phyloP scores from a whole-genome alignment of 768 basidiomycete species.

The Rhodocollybia butyracea region DNA sequence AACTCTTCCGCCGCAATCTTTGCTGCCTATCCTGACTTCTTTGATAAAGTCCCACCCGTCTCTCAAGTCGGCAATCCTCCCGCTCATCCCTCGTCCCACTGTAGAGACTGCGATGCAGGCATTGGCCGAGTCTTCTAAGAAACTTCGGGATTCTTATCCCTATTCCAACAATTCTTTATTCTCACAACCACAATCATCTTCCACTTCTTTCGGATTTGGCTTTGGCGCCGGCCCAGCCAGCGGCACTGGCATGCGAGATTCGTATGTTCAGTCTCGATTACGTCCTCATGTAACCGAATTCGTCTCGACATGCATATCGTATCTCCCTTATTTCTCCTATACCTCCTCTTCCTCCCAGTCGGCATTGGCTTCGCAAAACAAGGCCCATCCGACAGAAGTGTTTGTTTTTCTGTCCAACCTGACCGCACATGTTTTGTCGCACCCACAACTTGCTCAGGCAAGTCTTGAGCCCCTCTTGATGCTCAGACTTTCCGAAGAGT shows the following conservation, averaged over 20 bases:
- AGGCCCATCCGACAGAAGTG: constrained; percentile 70
- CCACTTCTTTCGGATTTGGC: constrained; percentile 23
- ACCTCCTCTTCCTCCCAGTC: constrained; percentile 28
- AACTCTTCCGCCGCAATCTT: constrained; percentile 72
- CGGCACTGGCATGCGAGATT: constrained; percentile 70
- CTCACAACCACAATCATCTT: too few relatives aligned
- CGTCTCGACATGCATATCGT: constrained; percentile 72
- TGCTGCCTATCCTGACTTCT: constrained; percentile 69
- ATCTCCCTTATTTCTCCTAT: constrained; percentile 83
- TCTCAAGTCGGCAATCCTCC: constrained; percentile 67
- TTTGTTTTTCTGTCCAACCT: constrained; percentile 68
- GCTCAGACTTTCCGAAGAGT: constrained; percentile 67
- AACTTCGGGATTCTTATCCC: constrained; percentile 78
- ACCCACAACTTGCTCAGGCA: constrained; percentile 64
- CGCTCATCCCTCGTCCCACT: constrained; percentile 82
- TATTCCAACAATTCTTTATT: constrained; percentile 57
- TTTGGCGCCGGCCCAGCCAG: constrained; percentile 14
- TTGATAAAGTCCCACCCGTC: constrained; percentile 66
- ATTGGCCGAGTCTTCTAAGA: constrained; percentile 63
- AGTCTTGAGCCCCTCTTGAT: constrained; percentile 55
- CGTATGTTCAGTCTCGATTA: constrained; percentile 73
- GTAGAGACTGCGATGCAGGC: constrained; percentile 71
- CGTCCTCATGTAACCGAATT: constrained; percentile 76
- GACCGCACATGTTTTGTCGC: constrained; percentile 63
- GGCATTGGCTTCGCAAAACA: constrained; percentile 54